Conservation (phyloP, 208 protist species). For the Ichthyophonus hoferi region DNA sequence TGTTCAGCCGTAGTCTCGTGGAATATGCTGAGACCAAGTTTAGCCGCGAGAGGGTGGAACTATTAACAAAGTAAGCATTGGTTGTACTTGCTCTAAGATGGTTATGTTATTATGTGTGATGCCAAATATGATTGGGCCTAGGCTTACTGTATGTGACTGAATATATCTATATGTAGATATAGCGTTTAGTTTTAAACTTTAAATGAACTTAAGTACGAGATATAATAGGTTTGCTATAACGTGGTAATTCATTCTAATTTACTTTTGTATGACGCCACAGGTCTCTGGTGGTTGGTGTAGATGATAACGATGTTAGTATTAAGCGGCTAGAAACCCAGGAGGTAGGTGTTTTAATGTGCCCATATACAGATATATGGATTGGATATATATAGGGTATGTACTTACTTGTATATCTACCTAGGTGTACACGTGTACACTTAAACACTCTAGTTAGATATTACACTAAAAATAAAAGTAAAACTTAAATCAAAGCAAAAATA, state of each 20-base stretch:
- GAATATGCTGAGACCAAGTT: conserved; percentile 19
- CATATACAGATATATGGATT: too few relatives aligned
- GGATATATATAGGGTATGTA: too few relatives aligned
- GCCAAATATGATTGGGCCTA: too few relatives aligned
- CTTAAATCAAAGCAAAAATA: too few relatives aligned
- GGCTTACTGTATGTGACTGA: too few relatives aligned
- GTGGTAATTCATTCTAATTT: too few relatives aligned
- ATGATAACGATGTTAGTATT: neutral
- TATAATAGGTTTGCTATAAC: neutral
- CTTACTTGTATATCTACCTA: too few relatives aligned
- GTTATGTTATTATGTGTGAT: neutral
- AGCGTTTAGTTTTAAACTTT: neutral
- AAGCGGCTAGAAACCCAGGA: neutral
- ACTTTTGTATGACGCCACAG: too few relatives aligned
- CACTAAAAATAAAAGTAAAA: too few relatives aligned
- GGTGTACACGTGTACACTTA: too few relatives aligned
- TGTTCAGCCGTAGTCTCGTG: conserved; percentile 8
- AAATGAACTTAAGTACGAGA: neutral
- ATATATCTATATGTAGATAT: neutral
- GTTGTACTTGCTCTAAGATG: too few relatives aligned
- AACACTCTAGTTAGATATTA: too few relatives aligned
- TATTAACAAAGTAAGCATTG: conserved; percentile 10
- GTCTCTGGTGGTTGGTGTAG: neutral
- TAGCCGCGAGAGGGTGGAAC: neutral
- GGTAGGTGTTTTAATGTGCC: neutral